Base-by-base conservation (phyloP, 2,329 filamentous ascomycete species). In the Cordyceps tenuipes region DNA sequence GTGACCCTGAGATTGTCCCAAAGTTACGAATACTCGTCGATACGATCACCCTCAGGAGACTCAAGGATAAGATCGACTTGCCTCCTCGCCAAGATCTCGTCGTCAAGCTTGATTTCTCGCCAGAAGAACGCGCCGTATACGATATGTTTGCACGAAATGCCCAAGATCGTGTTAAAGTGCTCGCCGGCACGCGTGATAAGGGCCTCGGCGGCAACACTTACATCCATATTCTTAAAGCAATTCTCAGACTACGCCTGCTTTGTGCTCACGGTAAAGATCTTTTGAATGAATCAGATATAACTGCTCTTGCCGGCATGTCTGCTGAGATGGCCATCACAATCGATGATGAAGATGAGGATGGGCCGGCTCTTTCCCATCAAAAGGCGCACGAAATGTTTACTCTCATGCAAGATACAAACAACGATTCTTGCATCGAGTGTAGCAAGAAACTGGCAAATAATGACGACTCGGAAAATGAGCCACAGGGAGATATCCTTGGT, bases 251-350 rank as follows among this genome's bases (percentile, higher is more conserved):
- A 19, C 89, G 94, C 10, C 81, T 96, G 46, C 88, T 97, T 56
- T 97, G 92, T 69, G 94, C 92, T 1, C 93, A 97, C 70, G 94
- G 94, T n/a, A 89, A 88, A 64, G 93, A 97, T 62, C 82, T 99
- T 8, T 80, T 99, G 3, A 90, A 86, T 60, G 85, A 92, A 41
- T 88, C 93, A 21, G 93, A 97, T 67, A 77, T 96, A 50, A 85
- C 88, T 65, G 79, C 88, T 3, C 84, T 93, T 55, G 88, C 91
- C 69, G 93, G 92, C 26, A 82, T 90, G 72, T 91, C 86, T n/a
- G 85, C 85, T 9, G 87, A 90, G 44, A 90, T 90, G 64, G 90
- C 94, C 2, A 96, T 99, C 67, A 89, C 95, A 66, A 81, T 97
- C 23, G 91, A 94, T 62, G 90, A 91, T 53, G 88, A 92, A 47